Conservation (phyloP, 139 green algal species). For the Chlamydomonas sp. region DNA sequence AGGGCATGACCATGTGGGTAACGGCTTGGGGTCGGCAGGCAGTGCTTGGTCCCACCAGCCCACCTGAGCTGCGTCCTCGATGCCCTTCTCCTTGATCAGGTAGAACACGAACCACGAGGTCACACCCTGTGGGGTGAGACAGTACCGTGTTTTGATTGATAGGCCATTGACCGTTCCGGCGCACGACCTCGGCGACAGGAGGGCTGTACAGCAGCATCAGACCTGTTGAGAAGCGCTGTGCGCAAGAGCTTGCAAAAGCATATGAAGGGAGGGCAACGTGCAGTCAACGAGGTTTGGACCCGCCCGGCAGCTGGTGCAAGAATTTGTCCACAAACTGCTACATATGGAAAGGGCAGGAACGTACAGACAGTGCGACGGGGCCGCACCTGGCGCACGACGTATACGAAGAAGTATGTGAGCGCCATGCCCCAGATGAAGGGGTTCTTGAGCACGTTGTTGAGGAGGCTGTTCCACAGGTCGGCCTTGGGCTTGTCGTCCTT, state of each 20-base stretch:
- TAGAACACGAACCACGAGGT: constrained; percentile 97
- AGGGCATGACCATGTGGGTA: no score
- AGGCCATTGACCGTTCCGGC: no score
- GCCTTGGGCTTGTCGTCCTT: constrained; percentile 58
- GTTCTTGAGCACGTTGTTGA: constrained; percentile 89
- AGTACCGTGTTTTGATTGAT: background rate
- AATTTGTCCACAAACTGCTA: no score
- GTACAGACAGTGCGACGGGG: background rate
- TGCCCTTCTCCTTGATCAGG: constrained; percentile 92
- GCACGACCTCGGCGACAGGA: no score
- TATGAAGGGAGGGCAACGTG: no score
- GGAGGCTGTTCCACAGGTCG: constrained; percentile 73
- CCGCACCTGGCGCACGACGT: constrained; percentile 89
- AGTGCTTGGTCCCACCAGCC: background rate
- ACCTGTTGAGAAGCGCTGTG: no score
- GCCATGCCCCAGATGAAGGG: constrained; percentile 96
- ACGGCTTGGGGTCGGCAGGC: no score
- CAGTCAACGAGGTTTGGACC: no score
- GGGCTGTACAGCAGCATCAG: no score
- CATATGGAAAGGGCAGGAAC: no score
- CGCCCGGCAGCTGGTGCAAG: no score
- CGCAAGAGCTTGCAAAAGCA: no score
- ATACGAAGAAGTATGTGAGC: constrained; percentile 96
- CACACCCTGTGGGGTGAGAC: constrained; percentile 63
- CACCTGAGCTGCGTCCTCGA: constrained; percentile 79